Conservation (phyloP, 164 flowering plant genomes). For the Aristolochia californica region DNA sequence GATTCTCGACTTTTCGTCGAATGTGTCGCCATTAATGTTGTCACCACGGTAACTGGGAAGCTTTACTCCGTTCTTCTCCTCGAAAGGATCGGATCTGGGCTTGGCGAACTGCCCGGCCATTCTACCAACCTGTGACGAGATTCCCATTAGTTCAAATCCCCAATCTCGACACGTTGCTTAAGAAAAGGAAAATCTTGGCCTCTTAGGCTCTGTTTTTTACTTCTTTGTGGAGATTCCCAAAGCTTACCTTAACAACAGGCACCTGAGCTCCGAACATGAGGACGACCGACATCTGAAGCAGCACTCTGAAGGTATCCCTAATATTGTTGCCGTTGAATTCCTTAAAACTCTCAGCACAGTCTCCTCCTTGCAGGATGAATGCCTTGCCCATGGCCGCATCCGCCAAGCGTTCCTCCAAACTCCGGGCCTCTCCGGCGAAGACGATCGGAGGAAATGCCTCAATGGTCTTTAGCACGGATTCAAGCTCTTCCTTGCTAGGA, state of each 20-base stretch:
- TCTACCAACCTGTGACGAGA: conserved; percentile 58
- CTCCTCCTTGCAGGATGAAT: conserved; percentile 79
- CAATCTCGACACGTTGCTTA: background rate
- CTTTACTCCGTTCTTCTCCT: conserved; percentile 78
- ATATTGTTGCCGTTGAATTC: conserved; percentile 84
- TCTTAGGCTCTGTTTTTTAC: too few relatives aligned
- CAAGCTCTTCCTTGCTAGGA: conserved; percentile 50
- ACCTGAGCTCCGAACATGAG: conserved; percentile 85
- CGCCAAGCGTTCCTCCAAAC: conserved; percentile 55
- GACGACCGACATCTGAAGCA: conserved; percentile 83
- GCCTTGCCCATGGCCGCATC: conserved; percentile 84
- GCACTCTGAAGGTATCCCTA: conserved; percentile 74
- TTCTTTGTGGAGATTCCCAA: background rate
- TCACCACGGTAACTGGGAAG: conserved; percentile 94
- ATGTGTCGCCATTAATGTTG: conserved; percentile 76
- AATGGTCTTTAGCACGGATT: conserved; percentile 51
- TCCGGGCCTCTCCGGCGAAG: conserved; percentile 84
- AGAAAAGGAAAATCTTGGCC: background rate
- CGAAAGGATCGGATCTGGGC: conserved; percentile 75
- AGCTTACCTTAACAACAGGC: conserved; percentile 67
- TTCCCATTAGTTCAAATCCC: background rate
- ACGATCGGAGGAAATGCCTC: conserved; percentile 83
- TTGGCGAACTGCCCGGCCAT: conserved; percentile 99
- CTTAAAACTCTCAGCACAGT: conserved; percentile 92
- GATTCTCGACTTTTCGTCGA: conserved; percentile 54